phyloP scores from a whole-genome alignment of 2,329 filamentous ascomycete species.

The Colletotrichum noveboracense region DNA sequence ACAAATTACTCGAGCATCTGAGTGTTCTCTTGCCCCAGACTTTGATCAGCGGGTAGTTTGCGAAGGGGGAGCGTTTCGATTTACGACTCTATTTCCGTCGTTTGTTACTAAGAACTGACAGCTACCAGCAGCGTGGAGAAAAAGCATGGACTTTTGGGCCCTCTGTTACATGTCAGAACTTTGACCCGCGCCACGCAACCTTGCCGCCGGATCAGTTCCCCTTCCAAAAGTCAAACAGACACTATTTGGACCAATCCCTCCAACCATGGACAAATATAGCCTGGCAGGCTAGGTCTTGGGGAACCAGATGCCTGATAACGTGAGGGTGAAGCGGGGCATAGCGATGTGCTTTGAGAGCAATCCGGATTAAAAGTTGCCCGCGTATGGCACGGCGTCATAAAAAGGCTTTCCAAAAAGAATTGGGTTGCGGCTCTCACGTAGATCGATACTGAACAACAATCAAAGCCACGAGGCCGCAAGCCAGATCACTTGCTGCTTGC shows the following conservation, averaged over 20 bases:
- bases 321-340: background rate
- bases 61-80: background rate
- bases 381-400: background rate
- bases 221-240: slow-evolving; percentile 15
- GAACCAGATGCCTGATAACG: background rate
- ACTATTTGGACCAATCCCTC: background rate
- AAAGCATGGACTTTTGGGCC: background rate
- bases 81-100: background rate
- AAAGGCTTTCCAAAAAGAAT: background rate
- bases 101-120: background rate
- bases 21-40: background rate
- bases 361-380: background rate
- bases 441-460: background rate
- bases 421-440: background rate
- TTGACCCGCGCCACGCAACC: background rate
- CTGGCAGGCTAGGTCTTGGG: background rate
- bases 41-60: background rate
- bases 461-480: background rate
- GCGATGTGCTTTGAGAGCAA: background rate
- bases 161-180: slow-evolving; percentile 14
- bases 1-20: background rate
- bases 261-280: background rate
- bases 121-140: background rate
- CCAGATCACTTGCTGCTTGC: background rate
- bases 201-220: background rate